Evolutionary conservation across 2,329 filamentous ascomycete genomes (phyloP).

Genomic region (Fusarium duplospermum): DNA sequence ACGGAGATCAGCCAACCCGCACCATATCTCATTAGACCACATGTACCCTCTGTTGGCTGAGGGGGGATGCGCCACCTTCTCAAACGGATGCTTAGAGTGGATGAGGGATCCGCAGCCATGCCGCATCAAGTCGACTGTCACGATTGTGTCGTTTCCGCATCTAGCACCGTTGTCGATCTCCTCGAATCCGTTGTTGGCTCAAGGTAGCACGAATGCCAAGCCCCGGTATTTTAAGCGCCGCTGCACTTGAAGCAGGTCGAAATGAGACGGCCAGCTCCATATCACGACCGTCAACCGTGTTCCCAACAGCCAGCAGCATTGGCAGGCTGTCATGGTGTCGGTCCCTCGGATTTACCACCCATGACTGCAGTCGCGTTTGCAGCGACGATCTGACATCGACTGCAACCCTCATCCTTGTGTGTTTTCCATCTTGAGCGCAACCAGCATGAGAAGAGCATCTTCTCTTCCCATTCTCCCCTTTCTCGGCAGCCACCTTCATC

Average conservation of each 20-base stretch:
- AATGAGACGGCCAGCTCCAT: neutral
- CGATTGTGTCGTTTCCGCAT: neutral
- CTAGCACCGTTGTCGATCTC: neutral
- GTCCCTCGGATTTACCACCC: neutral
- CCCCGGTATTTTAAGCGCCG: neutral
- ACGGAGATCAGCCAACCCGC: slow-evolving; percentile 16
- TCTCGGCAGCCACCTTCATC: neutral
- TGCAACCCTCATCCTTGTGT: neutral
- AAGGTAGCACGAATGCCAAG: neutral
- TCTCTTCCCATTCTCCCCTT: neutral
- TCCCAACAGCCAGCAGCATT: neutral
- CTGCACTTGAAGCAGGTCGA: neutral
- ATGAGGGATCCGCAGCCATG: neutral
- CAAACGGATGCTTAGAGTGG: neutral
- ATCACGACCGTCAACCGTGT: neutral
- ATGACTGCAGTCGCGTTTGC: neutral
- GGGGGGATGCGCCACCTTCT: neutral
- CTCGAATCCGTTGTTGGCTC: neutral
- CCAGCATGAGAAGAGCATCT: neutral
- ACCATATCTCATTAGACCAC: neutral
- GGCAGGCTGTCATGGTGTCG: neutral
- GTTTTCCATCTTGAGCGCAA: slow-evolving; percentile 1
- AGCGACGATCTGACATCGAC: neutral
- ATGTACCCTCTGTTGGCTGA: neutral
- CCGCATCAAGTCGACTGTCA: neutral